Evolutionary conservation across 345 rosid species (phyloP), one percentile per base, ranked within the genome.

Genomic region (Erodium maritimum): DNA sequence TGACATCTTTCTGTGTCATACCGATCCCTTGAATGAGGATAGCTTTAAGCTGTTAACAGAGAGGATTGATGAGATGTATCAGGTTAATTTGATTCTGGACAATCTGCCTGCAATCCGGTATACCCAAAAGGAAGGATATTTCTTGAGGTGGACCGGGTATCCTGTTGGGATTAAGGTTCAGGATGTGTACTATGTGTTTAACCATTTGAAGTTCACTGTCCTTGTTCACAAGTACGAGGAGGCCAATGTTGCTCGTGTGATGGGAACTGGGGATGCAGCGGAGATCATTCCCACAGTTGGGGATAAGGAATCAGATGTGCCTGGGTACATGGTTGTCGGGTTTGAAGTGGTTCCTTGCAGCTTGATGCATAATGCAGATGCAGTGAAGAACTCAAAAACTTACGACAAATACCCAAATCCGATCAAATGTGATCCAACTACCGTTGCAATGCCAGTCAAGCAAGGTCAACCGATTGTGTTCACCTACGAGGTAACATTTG

Each of bases 261-360:
- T 85, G 94, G 96, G 89, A 7, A 83, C 96, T n/a, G 96, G 96
- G 22, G 94, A 88, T 63, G 93, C 83, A 0, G 88, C 91, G 8
- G 94, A 86, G 71, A 69, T 83, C 46, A 82, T 88, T 63, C 94
- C 91, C 0, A 62, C 83, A 0, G 25, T 62, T 17, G 81, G 67
- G 18, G 73, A 68, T 55, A 65, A 52, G 11, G 77, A 71, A 3
- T 76, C 78, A 1, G 82, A 73, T 45, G 61, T 20, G 52, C 83
- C 73, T 14, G 85, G 91, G 1, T 84, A 82, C 59, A 76, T 79
- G 79, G 87, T 84, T 67, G 91, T 84, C 46, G 91, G 91, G 18
- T 84, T 84, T 69, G 85, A 84, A 72, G 87, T 81, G 17, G 74
- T 81, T 66, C 87, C 87, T 22, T 84, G 90, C 42, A 84, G 79